Evolutionary conservation across 73 alveolate species (phyloP).

Genomic region (Paramecium primaurelia): DNA sequence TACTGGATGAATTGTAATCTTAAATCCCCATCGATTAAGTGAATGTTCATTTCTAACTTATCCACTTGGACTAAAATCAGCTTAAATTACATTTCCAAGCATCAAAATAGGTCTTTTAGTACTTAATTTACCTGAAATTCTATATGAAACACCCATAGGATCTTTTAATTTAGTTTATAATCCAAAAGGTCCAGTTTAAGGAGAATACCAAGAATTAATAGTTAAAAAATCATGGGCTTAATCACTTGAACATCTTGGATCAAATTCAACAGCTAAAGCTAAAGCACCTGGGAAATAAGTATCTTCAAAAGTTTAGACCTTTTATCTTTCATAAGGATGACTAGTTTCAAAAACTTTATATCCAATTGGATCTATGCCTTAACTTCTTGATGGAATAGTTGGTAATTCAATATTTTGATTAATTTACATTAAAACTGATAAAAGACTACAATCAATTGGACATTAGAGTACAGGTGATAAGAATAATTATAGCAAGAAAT

Average conservation of each 20-base stretch:
- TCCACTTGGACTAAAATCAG: conserved; percentile 80
- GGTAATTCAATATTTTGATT: neutral
- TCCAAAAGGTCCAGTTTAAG: conserved; percentile 37
- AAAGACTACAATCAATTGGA: neutral
- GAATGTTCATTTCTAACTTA: conserved; percentile 69
- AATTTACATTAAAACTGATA: neutral
- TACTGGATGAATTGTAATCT: conserved; percentile 72
- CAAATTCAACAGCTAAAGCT: conserved; percentile 78
- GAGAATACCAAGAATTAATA: conserved; percentile 62
- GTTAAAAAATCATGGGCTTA: conserved; percentile 59
- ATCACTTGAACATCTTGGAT: conserved; percentile 82
- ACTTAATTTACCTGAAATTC: conserved; percentile 74
- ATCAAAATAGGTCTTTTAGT: conserved; percentile 64
- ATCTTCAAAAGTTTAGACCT: conserved; percentile 66
- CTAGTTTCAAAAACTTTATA: conserved; percentile 87
- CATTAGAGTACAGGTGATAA: neutral
- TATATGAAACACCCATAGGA: conserved; percentile 67
- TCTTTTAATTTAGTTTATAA: neutral
- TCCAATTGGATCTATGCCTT: conserved; percentile 82
- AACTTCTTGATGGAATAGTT: conserved; percentile 17
- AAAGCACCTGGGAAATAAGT: conserved; percentile 83
- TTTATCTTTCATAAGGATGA: conserved; percentile 91
- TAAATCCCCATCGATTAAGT: conserved; percentile 81
- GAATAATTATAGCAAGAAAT: neutral
- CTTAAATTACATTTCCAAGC: conserved; percentile 71